Evolutionary conservation across 371 early-diverging fungal species (phyloP).

Genomic region (Sporodiniella umbellata): DNA sequence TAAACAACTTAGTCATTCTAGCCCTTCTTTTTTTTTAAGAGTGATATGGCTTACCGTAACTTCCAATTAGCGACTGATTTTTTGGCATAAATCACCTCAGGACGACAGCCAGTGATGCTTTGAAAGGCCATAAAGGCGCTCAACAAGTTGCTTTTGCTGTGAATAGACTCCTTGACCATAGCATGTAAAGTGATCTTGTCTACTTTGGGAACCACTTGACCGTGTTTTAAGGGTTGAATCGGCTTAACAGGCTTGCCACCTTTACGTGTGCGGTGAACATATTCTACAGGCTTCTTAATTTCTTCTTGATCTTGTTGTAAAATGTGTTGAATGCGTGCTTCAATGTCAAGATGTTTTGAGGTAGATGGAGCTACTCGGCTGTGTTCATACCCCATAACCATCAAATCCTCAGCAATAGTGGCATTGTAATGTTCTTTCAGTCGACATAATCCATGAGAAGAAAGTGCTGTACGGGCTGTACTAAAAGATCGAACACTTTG

Average conservation of each 20-base stretch:
- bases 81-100: slow-evolving; percentile 80
- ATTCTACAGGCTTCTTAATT: slow-evolving; percentile 5
- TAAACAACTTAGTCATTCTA: slow-evolving; percentile 11
- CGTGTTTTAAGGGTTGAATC: slow-evolving; percentile 43
- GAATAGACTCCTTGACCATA: slow-evolving; percentile 81
- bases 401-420: slow-evolving; percentile 81
- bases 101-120: slow-evolving; percentile 81
- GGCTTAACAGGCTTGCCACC: slow-evolving; percentile 62
- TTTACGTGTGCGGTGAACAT: slow-evolving; percentile 41
- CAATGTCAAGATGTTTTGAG: slow-evolving; percentile 37
- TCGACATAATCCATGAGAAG: slow-evolving; percentile 57
- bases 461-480: slow-evolving; percentile 18
- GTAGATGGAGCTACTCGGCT: slow-evolving; percentile 41
- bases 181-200: slow-evolving; percentile 71
- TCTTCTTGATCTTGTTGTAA: slow-evolving; percentile 13
- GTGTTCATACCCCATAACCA: slow-evolving; percentile 83
- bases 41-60: slow-evolving; percentile 77
- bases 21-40: no score
- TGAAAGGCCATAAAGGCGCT: slow-evolving; percentile 90
- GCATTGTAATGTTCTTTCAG: slow-evolving; percentile 81
- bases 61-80: slow-evolving; percentile 82
- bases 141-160: slow-evolving; percentile 85
- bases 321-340: slow-evolving; percentile 32
- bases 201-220: slow-evolving; percentile 60
- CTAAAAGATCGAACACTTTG: slow-evolving; percentile 17